Base-by-base conservation (phyloP, 169 alveolate genomes). In the Amoebophrya sp. region DNA sequence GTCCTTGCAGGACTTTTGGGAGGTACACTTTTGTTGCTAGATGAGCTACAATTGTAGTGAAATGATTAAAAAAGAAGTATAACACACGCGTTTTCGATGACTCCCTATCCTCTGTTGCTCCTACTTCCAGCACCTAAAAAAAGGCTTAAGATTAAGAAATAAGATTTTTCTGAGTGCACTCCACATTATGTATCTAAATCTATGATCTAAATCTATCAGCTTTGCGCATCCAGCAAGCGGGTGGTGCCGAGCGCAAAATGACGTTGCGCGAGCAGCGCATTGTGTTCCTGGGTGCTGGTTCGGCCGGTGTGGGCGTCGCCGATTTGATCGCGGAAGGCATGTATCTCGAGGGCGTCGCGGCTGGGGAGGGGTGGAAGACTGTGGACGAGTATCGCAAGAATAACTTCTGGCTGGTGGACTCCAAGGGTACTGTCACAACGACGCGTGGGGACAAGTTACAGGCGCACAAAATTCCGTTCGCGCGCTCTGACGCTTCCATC, bases 201-300 rank as follows among this genome's bases (percentile, higher is more conserved):
- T 47, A 18, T 47, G 29, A 6, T 47, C 65, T 47, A 12, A 6
- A 47, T 47, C 55, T 93, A 36, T 90, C 93, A 40, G 90, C 95
- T 33, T 47, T 92, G 91, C 92, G 93, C 34, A 91, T 91, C 91
- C 36, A 12, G 26, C 36, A 1, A 1, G 36, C 36, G 33, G 36
- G 18, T 65, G 33, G 10, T 29, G 83, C 3, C 33, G 83, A 47
- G 29, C 76, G 92, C n/a, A 78, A 47, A 33, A 89, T 36, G 77
- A 89, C 83, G 24, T 92, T 93, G 0, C 90, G 83, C 36, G 95
- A 93, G 89, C 95, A 93, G 40, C 91, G 94, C 65, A 93, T 94
- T 38, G 93, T 94, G 33, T 90, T 94, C 2, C 91, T 93, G 92
- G 95, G 95, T 29, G 95, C 95, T 3, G 95, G 95, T 0, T 93